These are phyloP conservation scores for Penicillium manginii DNA, from an alignment of 495 filamentous ascomycete species.

Conservation along the genomic window DNA sequence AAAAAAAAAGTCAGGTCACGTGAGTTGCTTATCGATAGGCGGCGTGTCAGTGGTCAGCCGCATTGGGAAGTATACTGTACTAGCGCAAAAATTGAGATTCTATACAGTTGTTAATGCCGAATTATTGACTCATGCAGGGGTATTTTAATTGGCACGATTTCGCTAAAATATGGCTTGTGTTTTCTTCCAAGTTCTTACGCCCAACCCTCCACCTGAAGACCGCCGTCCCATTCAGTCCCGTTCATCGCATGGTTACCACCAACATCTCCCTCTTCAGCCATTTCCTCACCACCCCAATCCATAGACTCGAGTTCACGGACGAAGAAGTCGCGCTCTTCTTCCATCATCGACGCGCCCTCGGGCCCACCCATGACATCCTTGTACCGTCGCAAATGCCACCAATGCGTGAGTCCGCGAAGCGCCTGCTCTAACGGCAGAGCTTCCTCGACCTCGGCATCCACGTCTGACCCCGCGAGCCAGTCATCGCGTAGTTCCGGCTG, in stretches of 20 bases:
- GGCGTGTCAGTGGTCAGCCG: slow-evolving; percentile 14
- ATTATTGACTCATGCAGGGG: slow-evolving; percentile 4
- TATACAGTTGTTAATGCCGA: background rate
- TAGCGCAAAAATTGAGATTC: background rate
- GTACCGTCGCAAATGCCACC: slow-evolving; percentile 85
- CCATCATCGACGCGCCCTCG: slow-evolving; percentile 56
- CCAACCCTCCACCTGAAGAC: slow-evolving; percentile 52
- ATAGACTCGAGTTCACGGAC: slow-evolving; percentile 84
- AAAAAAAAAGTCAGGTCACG: slow-evolving; percentile 45
- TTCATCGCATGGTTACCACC: slow-evolving; percentile 43
- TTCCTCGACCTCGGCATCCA: slow-evolving; percentile 92
- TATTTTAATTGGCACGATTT: slow-evolving; percentile 16
- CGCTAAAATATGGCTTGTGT: slow-evolving; percentile 4
- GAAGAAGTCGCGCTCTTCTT: slow-evolving; percentile 90
- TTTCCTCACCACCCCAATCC: slow-evolving; percentile 57
- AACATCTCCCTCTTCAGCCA: slow-evolving; percentile 50
- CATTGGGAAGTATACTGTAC: background rate
- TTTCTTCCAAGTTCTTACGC: slow-evolving; percentile 9
- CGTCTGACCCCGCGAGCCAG: slow-evolving; percentile 88
- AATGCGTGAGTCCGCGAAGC: slow-evolving; percentile 82
- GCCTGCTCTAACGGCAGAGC: slow-evolving; percentile 89
- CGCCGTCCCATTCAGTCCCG: slow-evolving; percentile 53
- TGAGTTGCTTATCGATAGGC: slow-evolving; percentile 46
- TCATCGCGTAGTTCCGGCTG: slow-evolving; percentile 91
- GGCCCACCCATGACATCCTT: slow-evolving; percentile 78